Conservation (phyloP, 805 yeast genomes). For the Candida tibetensis region DNA sequence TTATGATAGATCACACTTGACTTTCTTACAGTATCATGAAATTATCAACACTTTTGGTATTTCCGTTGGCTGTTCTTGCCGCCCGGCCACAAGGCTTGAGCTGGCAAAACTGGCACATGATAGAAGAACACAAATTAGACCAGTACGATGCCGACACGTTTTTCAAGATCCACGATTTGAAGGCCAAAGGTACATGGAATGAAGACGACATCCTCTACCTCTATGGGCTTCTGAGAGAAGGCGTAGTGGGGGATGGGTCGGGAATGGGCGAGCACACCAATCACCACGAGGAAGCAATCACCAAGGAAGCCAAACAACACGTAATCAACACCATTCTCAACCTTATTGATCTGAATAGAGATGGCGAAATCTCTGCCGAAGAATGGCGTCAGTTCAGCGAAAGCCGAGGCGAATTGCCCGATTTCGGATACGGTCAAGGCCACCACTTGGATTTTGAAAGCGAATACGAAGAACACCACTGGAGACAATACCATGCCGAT, state of each 20-base stretch:
- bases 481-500: constrained; percentile 76
- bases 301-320: constrained; percentile 51
- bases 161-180: constrained; percentile 76
- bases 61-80: constrained; percentile 3
- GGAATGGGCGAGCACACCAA: constrained; percentile 79
- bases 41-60: background rate
- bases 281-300: constrained; percentile 51
- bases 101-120: constrained; percentile 92
- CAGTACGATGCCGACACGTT: constrained; percentile 71
- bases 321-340: constrained; percentile 55
- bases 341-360: constrained; percentile 63
- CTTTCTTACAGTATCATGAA: no score
- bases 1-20: no score
- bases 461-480: constrained; percentile 93
- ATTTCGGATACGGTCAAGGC: constrained; percentile 89
- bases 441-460: constrained; percentile 92
- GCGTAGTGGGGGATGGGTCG: constrained; percentile 81
- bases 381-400: constrained; percentile 67
- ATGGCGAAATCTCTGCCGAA: constrained; percentile 59
- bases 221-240: constrained; percentile 74
- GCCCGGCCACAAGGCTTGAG: constrained; percentile 48
- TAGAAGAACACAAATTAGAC: constrained; percentile 78
- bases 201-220: constrained; percentile 66
- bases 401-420: constrained; percentile 76
- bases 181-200: constrained; percentile 53